Percentiles rank a stretch among this genome's conserved stretches.
These are phyloP conservation scores for Alternaria sp. DNA, from an alignment of 2,329 filamentous ascomycete genomes.

Conservation along the genomic window DNA sequence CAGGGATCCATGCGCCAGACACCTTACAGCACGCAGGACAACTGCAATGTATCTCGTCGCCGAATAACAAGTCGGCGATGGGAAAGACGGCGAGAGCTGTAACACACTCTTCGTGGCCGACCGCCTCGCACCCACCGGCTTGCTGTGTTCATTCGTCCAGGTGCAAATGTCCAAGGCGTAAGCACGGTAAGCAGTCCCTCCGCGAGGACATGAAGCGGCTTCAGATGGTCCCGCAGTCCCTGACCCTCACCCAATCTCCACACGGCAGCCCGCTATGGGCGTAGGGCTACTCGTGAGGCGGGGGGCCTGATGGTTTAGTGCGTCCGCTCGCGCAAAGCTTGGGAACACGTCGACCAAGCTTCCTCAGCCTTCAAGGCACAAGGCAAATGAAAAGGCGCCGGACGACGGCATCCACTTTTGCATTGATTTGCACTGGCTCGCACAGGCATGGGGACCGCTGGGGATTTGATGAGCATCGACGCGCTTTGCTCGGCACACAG, in stretches of 20 bases:
- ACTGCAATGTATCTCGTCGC: conserved; percentile 11
- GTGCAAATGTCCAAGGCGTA: conserved; percentile 33
- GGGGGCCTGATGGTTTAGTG: conserved; percentile 35
- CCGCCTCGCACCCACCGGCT: conserved; percentile 10
- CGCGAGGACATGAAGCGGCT: conserved; percentile 32
- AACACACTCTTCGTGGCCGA: conserved; percentile 12
- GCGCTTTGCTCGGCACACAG: conserved; percentile 12
- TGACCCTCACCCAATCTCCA: conserved; percentile 41
- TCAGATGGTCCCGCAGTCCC: conserved; percentile 29
- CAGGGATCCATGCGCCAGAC: conserved; percentile 9
- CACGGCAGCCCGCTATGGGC: conserved; percentile 35
- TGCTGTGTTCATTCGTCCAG: conserved; percentile 30
- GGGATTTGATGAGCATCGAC: conserved; percentile 17
- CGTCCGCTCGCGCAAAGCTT: conserved; percentile 31
- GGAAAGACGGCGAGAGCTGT: conserved; percentile 6
- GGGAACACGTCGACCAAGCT: conserved; percentile 41
- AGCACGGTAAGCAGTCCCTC: conserved; percentile 44
- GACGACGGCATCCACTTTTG: conserved; percentile 10
- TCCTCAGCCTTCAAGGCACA: conserved; percentile 25
- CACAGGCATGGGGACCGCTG: conserved; percentile 1
- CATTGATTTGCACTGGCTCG: conserved; percentile 2
- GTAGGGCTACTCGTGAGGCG: conserved; percentile 28
- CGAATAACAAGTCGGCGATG: conserved; percentile 16
- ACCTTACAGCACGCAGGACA: conserved; percentile 9
- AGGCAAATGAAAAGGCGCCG: conserved; percentile 18